Evolutionary conservation across 768 basidiomycete species (phyloP), one percentile per base, ranked within the genome.

Genomic region (Mycena albidolilacea): DNA sequence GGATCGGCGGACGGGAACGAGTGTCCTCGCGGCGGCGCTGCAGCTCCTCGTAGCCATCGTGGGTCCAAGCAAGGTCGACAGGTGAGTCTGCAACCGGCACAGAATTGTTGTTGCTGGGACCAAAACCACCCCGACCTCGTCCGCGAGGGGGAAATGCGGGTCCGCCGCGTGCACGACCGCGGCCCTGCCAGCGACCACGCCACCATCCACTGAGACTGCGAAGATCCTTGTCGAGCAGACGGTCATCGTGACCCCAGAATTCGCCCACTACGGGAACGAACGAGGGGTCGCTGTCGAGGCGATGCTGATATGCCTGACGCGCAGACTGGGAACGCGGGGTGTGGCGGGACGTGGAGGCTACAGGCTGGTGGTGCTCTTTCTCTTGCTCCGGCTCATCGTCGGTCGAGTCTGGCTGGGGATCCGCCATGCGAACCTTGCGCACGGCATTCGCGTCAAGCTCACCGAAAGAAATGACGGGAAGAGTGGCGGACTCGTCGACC

Each of bases 191-290:
- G 72, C 89, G 88, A 52, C 92, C 93, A 69, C 94, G 87, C 95
- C 95, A 96, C 95, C 95, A 96, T 1, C 90, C 91, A 82, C 94
- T 95, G 57, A 97, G 82, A 79, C 92, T 93, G 52, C 95, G 90
- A 52, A 95, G 82, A 72, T 94, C 91, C 81, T 94, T 94, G 81
- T 95, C 93, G 79, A 95, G 84, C 67, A 96, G 84, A 59, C 97
- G 92, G 80, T 97, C 96, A 81, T 98, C 97, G 79, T 98, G 97
- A 6, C 94, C 92, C 96, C 95, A 98, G 79, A 98, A 98, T 73
- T 92, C 93, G 67, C 97, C 97, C 30, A 97, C 93, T 35, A 91
- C 93, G 30, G 97, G 97, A 38, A 95, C 93, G 80, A 92, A 96
- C 2, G 95, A 94, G 2, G 97, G 96, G 80, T 98, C 97, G 12